Base-by-base conservation (phyloP, 768 basidiomycete species). In the Amanita pseudoporphyria region DNA sequence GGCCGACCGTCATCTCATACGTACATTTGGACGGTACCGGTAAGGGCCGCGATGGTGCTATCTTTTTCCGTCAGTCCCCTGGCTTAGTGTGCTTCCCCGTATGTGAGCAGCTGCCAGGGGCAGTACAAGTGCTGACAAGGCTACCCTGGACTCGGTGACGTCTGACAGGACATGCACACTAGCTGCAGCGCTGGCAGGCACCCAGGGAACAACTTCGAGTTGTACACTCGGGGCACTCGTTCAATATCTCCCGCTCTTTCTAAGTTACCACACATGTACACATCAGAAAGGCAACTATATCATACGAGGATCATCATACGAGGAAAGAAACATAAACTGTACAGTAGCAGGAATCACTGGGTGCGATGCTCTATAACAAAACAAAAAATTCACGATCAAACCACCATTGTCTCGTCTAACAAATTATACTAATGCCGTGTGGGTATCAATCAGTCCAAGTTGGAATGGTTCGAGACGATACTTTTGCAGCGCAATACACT, bases 281-380 rank as follows among this genome's bases (percentile, higher is more conserved):
- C 16, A 37, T 2, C 40, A 41, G 14, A 22, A 22, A 9, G 24
- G 33, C 21, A 45, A 33, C 12, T 35, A 12, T 45, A 45, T 26
- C n/a, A 24, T 43, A 43, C 16, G 19, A 19, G 9, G 44, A 19
- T 18, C 24, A 31, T 28, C 26, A 48, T 31, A 31, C 7, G 36
- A 30, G 39, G 18, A 48, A 48, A 39, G 14, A 47, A 47, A 36
- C 30, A 38, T 47, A 38, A 48, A 48, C 47, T 31, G 47, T 48
- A 48, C 47, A 48, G 47, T 48, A 48, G 28, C 26, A 30, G 47
- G 47, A 40, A 40, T 48, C 36, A 48, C 30, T 19, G 30, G 38
- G 67, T 79, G 77, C 77, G 78, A 79, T 80, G 80, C 79, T 82
- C 79, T 80, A 78, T 43, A 51, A 49, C 58, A 35, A 57, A 57